phyloP scores from a whole-genome alignment of 2,329 filamentous ascomycete species.

The Fusarium palustre region DNA sequence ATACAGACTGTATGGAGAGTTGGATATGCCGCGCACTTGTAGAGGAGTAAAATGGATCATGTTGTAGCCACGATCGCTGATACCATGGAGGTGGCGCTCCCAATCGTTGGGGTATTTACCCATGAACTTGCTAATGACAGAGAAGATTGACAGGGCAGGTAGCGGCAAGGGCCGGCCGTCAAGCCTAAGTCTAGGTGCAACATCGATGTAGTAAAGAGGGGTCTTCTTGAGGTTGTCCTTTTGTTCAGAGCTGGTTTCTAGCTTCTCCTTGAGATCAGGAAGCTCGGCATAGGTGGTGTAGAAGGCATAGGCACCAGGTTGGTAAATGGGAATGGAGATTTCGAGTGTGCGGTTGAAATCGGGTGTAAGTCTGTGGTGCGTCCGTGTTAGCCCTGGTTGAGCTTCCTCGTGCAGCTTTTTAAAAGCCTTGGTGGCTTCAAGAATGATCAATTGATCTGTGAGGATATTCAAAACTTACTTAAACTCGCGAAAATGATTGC shows the following conservation, averaged over 20 bases:
- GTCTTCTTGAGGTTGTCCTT: slow-evolving; percentile 72
- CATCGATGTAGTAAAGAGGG: slow-evolving; percentile 89
- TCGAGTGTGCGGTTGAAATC: slow-evolving; percentile 93
- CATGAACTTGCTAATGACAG: slow-evolving; percentile 98
- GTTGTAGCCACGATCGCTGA: slow-evolving; percentile 93
- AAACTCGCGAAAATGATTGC: slow-evolving; percentile 85
- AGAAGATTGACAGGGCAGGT: slow-evolving; percentile 90
- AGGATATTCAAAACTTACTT: slow-evolving; percentile 70
- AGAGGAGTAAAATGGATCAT: slow-evolving; percentile 99
- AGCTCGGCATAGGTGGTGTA: slow-evolving; percentile 93
- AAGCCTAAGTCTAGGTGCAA: slow-evolving; percentile 82
- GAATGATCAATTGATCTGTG: slow-evolving; percentile 11
- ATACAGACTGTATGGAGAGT: slow-evolving; percentile 97
- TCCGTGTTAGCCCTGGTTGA: slow-evolving; percentile 16
- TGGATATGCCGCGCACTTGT: slow-evolving; percentile 87
- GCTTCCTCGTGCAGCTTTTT: neutral
- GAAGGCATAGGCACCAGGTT: slow-evolving; percentile 90
- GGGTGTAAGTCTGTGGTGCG: slow-evolving; percentile 75
- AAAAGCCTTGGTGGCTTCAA: neutral
- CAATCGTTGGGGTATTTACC: slow-evolving; percentile 90
- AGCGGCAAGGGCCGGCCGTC: slow-evolving; percentile 81
- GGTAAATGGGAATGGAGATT: slow-evolving; percentile 86
- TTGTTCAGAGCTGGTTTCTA: slow-evolving; percentile 40
- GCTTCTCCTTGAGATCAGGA: slow-evolving; percentile 67
- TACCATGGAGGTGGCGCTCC: slow-evolving; percentile 88